Evolutionary conservation across 805 yeast genomes (phyloP), one percentile per base, ranked within the genome.

Genomic region (Saccharomycopsis capsularis): DNA sequence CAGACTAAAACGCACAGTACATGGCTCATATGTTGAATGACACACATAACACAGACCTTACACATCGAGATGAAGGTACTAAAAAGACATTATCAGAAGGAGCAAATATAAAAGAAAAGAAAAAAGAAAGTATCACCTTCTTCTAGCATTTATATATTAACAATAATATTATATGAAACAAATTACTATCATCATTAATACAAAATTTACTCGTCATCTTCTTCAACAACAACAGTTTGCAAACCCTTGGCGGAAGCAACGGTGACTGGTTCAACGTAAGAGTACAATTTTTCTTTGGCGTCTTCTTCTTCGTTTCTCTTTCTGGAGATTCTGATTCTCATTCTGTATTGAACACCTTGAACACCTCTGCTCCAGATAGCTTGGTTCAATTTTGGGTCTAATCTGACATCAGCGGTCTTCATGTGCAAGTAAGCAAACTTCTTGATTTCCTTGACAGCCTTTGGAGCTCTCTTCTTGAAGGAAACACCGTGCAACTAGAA

Each of bases 391-490:
- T 82, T 87, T 71, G 99, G 98, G 78, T 93, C 98, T 68, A 93
- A 78, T 82, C 99, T 93, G 74, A 93, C 98, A 73, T 93, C 99
- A 60, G 85, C 75, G 67, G 99, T 93, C 73, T 98, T 98, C 93
- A 93, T 88, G 85, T 91, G 97, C 79, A 87, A 82, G 73, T 86
- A 81, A 70, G 98, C 97, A 73, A 93, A 93, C 78, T 86, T 89
- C 82, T 88, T 91, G 80, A 93, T 90, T 77, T 89, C 99, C 86
- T 88, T 93, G 78, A 91, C 93, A 68, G 99, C 99, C 73, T 79
- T 87, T 78, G 99, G 99, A 69, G 99, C 99, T 81, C 97, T 89
- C 85, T 85, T 86, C 83, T 93, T 93, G 96, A 91, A 93, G 77
- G 88, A 85, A 65, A 84, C 90, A 81, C 98, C 98, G 78, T 87